Base-by-base conservation (phyloP, 352 stramenopile genomes). In the Pelagophyceae sp. region DNA sequence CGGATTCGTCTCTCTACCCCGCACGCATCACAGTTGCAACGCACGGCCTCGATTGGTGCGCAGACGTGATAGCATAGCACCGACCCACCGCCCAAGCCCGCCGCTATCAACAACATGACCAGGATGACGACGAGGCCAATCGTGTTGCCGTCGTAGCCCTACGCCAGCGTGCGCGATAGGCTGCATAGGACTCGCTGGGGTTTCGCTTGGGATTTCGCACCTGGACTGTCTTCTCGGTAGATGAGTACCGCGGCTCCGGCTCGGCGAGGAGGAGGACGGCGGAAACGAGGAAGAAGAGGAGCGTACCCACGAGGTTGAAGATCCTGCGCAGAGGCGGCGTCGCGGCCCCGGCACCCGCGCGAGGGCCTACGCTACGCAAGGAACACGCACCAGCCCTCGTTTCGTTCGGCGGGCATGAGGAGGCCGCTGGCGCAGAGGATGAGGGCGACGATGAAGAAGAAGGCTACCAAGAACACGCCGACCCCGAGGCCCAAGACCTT, bases 1-100 rank as follows among this genome's bases (percentile, higher is more conserved):
- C n/a, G n/a, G n/a, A n/a, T n/a, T n/a, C n/a, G n/a, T n/a, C n/a
- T n/a, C n/a, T n/a, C n/a, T n/a, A n/a, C n/a, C n/a, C n/a, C n/a
- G n/a, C n/a, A n/a, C n/a, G 45, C 11, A 54, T 11, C 45, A 23
- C 45, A 23, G 11, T 23, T 54, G 11, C 11, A 54, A 54, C 45
- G 11, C 11, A 54, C 45, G 45, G 67, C 67, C 37, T 74, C 67
- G 67, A 74, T 58, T 11, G 33, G 35, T 17, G 33, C 35, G 67
- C 67, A 74, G 15, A 58, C 67, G 67, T 74, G 67, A 37, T 74
- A 74, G 67, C 67, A 74, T 1, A 74, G 35, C 20, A 74, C 67
- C 35, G 67, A 33, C 35, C 33, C 33, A 23, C 31, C 11, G 2
- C 33, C 67, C 35, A 74, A 74, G 35, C 20, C 38, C 15, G 67